Conservation (phyloP, 2,329 filamentous ascomycete species). For the Coniosporium tulheliwenetii region DNA sequence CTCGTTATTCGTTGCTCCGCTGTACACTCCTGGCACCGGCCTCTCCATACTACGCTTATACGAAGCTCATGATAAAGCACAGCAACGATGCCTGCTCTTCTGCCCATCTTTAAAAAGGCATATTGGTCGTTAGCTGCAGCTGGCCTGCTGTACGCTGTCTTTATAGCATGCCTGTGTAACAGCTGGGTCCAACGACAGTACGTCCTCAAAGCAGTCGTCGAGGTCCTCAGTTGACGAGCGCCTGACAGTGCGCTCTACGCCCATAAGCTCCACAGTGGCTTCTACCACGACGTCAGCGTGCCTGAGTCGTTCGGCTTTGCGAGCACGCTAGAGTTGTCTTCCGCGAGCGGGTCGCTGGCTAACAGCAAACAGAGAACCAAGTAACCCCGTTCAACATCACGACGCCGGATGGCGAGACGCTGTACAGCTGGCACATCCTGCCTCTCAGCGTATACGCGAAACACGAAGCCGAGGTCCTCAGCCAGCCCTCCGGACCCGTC, state of each 20-base stretch:
- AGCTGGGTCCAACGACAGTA: conserved; percentile 70
- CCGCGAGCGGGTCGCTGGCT: not conserved
- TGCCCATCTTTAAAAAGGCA: conserved; percentile 11
- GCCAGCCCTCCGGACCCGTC: conserved; percentile 30
- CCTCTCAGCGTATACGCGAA: conserved; percentile 62
- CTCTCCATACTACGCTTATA: no score
- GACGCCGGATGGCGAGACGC: conserved; percentile 57
- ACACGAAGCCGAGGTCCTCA: conserved; percentile 48
- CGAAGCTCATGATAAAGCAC: no score
- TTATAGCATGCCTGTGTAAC: conserved; percentile 49
- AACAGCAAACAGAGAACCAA: conserved; percentile 50
- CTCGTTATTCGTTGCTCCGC: no score
- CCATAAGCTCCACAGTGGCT: conserved; percentile 59
- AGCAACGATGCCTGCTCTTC: not conserved
- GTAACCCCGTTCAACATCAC: conserved; percentile 69
- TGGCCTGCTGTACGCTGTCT: conserved; percentile 49
- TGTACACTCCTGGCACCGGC: no score
- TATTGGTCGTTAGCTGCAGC: conserved; percentile 29
- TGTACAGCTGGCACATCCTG: conserved; percentile 86
- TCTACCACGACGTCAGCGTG: conserved; percentile 56
- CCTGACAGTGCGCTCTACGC: conserved; percentile 59
- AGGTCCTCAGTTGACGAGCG: not conserved
- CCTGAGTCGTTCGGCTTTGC: conserved; percentile 79
- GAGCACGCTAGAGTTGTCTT: conserved; percentile 24
- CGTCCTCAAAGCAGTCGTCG: conserved; percentile 15